These are phyloP conservation scores for Schizophyllum commune DNA, from an alignment of 1,284 basidiomycete species.

Conservation along the genomic window DNA sequence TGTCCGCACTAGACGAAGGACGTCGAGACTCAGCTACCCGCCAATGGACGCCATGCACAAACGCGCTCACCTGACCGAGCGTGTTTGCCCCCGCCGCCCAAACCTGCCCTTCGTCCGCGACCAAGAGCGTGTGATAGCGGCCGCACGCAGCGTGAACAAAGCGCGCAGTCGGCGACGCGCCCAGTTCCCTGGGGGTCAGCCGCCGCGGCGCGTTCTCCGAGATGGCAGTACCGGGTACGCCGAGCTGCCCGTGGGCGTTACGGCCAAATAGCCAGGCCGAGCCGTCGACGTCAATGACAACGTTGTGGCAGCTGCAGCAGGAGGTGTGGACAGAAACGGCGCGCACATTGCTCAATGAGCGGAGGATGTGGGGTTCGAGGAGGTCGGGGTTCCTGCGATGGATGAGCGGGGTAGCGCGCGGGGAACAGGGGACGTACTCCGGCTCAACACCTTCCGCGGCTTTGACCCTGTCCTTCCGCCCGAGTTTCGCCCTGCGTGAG, in stretches of 20 bases:
- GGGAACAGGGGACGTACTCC: slow-evolving; percentile 19
- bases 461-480: slow-evolving; percentile 50
- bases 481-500: slow-evolving; percentile 50
- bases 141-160: slow-evolving; percentile 83
- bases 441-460: slow-evolving; percentile 35
- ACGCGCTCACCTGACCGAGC: slow-evolving; percentile 64
- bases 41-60: background rate
- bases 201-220: slow-evolving; percentile 67
- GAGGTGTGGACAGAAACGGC: slow-evolving; percentile 65
- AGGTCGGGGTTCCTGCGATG: slow-evolving; percentile 59
- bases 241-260: slow-evolving; percentile 56
- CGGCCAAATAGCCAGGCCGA: slow-evolving; percentile 84
- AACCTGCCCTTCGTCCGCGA: slow-evolving; percentile 74
- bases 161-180: slow-evolving; percentile 50
- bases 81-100: slow-evolving; percentile 84
- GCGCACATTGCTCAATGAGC: slow-evolving; percentile 79
- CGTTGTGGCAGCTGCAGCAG: slow-evolving; percentile 66
- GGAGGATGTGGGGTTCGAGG: slow-evolving; percentile 79
- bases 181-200: slow-evolving; percentile 53
- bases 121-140: slow-evolving; percentile 74
- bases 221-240: slow-evolving; percentile 48
- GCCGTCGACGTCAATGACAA: slow-evolving; percentile 70
- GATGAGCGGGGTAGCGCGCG: background rate
- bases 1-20: slow-evolving; percentile 58
- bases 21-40: background rate